These are phyloP conservation scores for Garcileccinum viscosum DNA, from an alignment of 1,284 basidiomycete genomes.

Conservation along the genomic window DNA sequence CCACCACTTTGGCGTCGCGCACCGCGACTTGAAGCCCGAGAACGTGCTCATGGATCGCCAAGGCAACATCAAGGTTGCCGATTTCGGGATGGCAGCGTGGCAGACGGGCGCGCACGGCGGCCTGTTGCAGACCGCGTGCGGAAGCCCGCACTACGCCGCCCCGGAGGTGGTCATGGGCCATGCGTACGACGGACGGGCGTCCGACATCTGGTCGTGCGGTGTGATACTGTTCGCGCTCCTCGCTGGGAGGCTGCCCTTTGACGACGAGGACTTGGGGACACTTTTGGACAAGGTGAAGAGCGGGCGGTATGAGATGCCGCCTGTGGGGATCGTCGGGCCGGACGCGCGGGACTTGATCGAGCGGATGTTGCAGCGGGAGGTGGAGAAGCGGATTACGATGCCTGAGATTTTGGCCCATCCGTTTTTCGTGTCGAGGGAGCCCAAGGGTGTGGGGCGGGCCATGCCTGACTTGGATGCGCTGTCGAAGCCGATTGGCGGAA, in stretches of 20 bases:
- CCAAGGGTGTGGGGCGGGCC: constrained; percentile 54
- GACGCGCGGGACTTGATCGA: constrained; percentile 84
- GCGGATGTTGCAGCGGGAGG: constrained; percentile 89
- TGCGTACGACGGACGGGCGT: constrained; percentile 87
- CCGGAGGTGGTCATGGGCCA: constrained; percentile 85
- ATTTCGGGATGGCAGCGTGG: constrained; percentile 99
- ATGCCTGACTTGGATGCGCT: constrained; percentile 75
- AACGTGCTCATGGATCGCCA: constrained; percentile 88
- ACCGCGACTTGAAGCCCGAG: constrained; percentile 97
- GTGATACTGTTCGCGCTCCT: constrained; percentile 94
- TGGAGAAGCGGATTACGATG: constrained; percentile 86
- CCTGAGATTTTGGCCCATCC: constrained; percentile 86
- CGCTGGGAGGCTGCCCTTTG: constrained; percentile 92
- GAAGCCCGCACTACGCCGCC: constrained; percentile 97
- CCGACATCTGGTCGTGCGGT: constrained; percentile 99
- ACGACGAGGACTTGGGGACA: constrained; percentile 80
- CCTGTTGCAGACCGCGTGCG: constrained; percentile 90
- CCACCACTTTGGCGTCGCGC: constrained; percentile 96
- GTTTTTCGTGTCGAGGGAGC: constrained; percentile 80
- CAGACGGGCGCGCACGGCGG: constrained; percentile 60
- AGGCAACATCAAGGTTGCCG: constrained; percentile 94
- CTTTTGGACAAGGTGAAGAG: constrained; percentile 86
- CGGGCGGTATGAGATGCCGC: constrained; percentile 87
- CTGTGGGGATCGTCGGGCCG: constrained; percentile 64
- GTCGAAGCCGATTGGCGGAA: constrained; percentile 65